These are phyloP conservation scores for Orychophragmus violaceus DNA, from an alignment of 345 rosid species.

Conservation along the genomic window DNA sequence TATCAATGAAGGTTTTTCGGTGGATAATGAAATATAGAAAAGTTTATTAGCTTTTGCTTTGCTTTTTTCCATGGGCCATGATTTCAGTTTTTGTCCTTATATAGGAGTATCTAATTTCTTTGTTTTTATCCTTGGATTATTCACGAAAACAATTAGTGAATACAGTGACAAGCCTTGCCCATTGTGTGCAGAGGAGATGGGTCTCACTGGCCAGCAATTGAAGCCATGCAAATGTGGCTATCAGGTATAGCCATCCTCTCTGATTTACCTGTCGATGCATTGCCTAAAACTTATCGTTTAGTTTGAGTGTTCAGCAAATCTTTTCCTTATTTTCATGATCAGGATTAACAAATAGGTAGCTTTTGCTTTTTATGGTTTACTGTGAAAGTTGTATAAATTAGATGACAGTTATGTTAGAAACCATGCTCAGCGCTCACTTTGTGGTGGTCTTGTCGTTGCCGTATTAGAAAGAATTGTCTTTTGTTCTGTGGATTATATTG, in stretches of 20 bases:
- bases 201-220: conserved; percentile 83
- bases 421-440: not conserved
- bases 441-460: not conserved
- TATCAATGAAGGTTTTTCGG: not conserved
- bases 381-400: not conserved
- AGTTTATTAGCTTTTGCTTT: too few relatives aligned
- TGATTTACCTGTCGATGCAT: not conserved
- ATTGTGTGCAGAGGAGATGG: too few relatives aligned
- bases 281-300: not conserved
- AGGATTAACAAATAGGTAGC: not conserved
- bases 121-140: not conserved
- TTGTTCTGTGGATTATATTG: not conserved
- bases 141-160: conserved; percentile 61
- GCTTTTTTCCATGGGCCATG: too few relatives aligned
- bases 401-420: not conserved
- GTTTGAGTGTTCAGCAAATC: too few relatives aligned
- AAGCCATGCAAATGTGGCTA: conserved; percentile 96
- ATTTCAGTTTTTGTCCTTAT: not conserved
- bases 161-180: conserved; percentile 82
- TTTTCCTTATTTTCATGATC: too few relatives aligned
- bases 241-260: conserved; percentile 41
- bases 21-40: too few relatives aligned
- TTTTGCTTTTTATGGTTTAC: not conserved
- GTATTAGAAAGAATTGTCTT: not conserved
- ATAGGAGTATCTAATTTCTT: not conserved